Conservation (phyloP, 2,329 filamentous ascomycete species). For the Teratosphaeria pseudoeucalypti region DNA sequence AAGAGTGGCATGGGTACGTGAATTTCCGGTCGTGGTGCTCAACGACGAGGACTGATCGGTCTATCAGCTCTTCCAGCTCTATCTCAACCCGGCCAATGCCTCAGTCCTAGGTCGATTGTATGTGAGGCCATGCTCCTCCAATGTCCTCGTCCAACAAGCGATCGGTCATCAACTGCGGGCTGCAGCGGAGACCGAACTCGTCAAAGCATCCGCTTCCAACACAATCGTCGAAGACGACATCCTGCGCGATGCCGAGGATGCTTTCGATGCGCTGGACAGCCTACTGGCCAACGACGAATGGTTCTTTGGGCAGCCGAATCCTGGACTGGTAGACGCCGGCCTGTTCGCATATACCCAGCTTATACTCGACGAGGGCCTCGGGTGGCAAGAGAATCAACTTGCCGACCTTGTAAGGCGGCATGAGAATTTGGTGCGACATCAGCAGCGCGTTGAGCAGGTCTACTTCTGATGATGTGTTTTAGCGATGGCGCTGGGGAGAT, state of each 20-base stretch:
- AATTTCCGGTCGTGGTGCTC: not conserved
- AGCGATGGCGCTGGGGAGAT: not conserved
- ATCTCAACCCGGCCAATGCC: slow-evolving; percentile 61
- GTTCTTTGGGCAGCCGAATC: slow-evolving; percentile 49
- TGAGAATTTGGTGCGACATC: slow-evolving; percentile 55
- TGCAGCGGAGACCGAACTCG: slow-evolving; percentile 65
- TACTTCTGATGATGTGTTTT: slow-evolving; percentile 32
- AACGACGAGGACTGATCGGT: not conserved
- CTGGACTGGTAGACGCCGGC: slow-evolving; percentile 73
- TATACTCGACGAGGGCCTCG: slow-evolving; percentile 54
- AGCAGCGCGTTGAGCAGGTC: slow-evolving; percentile 43
- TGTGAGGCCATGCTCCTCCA: slow-evolving; percentile 51
- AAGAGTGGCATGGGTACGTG: slow-evolving; percentile 71
- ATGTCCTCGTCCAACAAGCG: slow-evolving; percentile 50
- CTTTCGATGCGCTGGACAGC: slow-evolving; percentile 51
- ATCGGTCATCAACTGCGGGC: slow-evolving; percentile 56
- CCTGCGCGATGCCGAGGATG: slow-evolving; percentile 50
- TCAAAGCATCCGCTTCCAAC: slow-evolving; percentile 45
- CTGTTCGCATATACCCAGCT: slow-evolving; percentile 86
- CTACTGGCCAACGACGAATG: slow-evolving; percentile 48
- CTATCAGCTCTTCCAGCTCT: slow-evolving; percentile 61
- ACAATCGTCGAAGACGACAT: slow-evolving; percentile 36
- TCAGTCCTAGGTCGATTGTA: slow-evolving; percentile 62
- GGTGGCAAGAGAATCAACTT: slow-evolving; percentile 56
- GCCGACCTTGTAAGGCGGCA: slow-evolving; percentile 46